Base-by-base conservation (phyloP, 306 rosid species). In the Quercus glauca region DNA sequence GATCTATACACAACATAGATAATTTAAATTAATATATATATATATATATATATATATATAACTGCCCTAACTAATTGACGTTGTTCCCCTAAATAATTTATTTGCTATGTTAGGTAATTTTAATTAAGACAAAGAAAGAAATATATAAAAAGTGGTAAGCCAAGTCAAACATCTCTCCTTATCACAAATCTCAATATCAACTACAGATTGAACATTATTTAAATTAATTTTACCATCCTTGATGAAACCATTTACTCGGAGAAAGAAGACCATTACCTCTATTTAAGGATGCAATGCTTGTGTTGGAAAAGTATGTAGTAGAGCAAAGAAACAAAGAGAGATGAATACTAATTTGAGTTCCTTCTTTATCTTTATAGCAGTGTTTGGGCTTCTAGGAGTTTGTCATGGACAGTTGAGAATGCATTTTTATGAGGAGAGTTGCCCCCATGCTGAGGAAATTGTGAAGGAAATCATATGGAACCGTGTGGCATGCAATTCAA, bases 371-470 rank as follows among this genome's bases (percentile, higher is more conserved):
- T 73, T 18, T 23, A n/a, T 41, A 26, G 56, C 35, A 25, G 28
- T 71, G 61, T 25, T 52, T 37, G 65, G 65, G 11, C 17, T 59
- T 23, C 14, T 59, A 20, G 73, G 63, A 23, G 10, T 69, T 57
- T 78, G 83, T 14, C 26, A 28, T 14, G 84, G 57, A 45, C 60
- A 77, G 60, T n/a, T 87, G 21, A 5, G 59, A 6, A 13, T 11
- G 7, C 35, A 51, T 5, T 82, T 76, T 64, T 85, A 87, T 23
- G 3, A 43, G 29, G 41, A 33, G 28, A 73, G 37, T 56, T 87
- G 87, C 64, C 85, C 80, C 3, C 21, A 12, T 55, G 73, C 80
- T 35, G 86, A 56, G 58, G 10, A 19, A 14, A 85, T 75, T 7
- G 71, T 82, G 31, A 52, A 53, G 56, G 41, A 45, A 15, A 55